Percentiles rank a stretch among this genome's conserved stretches.
These are phyloP conservation scores for Populus hybrid DNA, from an alignment of 441 rosid genomes.

Conservation along the genomic window DNA sequence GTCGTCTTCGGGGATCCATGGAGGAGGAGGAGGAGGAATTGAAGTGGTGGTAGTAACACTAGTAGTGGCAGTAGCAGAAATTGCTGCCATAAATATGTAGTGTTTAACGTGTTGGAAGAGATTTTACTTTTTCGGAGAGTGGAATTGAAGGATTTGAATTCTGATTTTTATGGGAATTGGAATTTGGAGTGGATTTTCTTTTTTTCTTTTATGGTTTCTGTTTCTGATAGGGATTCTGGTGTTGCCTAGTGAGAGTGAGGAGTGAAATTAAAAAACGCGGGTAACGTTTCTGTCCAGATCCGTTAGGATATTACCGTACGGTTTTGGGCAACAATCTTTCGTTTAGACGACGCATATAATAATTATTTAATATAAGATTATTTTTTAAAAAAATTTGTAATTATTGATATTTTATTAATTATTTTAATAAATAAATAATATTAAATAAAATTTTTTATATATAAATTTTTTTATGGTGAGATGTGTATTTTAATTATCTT, in stretches of 20 bases:
- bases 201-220: neutral
- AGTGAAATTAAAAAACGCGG: neutral
- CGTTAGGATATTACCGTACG: neutral
- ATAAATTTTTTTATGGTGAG: no score
- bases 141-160: neutral
- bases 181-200: neutral
- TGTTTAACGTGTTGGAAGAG: neutral
- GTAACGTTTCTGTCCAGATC: neutral
- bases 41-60: neutral
- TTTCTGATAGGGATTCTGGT: neutral
- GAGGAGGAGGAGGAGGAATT: slow-evolving; percentile 11
- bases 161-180: neutral
- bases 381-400: no score
- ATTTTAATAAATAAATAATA: no score
- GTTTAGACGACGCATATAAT: neutral
- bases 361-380: no score
- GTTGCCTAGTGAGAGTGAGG: neutral
- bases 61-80: neutral
- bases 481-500: no score
- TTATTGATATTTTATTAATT: no score
- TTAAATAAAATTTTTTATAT: no score
- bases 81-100: neutral
- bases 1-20: slow-evolving; percentile 78
- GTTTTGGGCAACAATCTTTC: neutral
- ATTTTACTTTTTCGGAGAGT: neutral